phyloP scores from a whole-genome alignment of 495 filamentous ascomycete species.

The Zalerion maritima region DNA sequence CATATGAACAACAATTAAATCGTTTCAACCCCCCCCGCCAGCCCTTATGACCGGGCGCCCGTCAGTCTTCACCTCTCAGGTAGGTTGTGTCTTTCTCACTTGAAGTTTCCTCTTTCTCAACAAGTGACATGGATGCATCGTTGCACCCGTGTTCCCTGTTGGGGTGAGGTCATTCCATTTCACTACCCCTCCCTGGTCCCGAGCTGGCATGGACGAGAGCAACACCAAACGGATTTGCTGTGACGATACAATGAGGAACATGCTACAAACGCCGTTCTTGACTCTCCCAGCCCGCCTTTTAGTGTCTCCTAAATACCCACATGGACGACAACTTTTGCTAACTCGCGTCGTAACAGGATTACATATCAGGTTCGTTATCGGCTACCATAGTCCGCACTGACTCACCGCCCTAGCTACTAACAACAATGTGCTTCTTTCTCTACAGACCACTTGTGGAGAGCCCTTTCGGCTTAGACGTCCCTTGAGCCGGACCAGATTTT shows the following conservation, averaged over 20 bases:
- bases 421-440: constrained; percentile 11
- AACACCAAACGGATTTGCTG: too few species aligned
- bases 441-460: constrained; percentile 96
- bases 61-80: constrained; percentile 94
- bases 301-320: too few species aligned
- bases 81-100: constrained; percentile 29
- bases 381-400: constrained; percentile 13
- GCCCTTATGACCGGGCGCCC: constrained; percentile 91
- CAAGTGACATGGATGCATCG: constrained; percentile 2
- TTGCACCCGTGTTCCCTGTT: too few species aligned
- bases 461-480: constrained; percentile 33
- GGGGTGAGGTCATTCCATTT: too few species aligned
- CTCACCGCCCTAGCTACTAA: constrained; percentile 32
- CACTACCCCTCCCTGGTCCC: too few species aligned
- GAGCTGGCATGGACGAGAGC: too few species aligned
- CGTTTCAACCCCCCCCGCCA: constrained; percentile 16
- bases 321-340: constrained; percentile 13
- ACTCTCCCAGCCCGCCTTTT: too few species aligned
- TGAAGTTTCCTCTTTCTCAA: neutral
- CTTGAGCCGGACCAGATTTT: constrained; percentile 8
- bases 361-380: constrained; percentile 69
- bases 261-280: too few species aligned
- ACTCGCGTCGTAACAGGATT: constrained; percentile 48
- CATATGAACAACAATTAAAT: neutral
- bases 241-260: too few species aligned